phyloP scores from a whole-genome alignment of 2,329 filamentous ascomycete genomes.

The Neurospora sp. region DNA sequence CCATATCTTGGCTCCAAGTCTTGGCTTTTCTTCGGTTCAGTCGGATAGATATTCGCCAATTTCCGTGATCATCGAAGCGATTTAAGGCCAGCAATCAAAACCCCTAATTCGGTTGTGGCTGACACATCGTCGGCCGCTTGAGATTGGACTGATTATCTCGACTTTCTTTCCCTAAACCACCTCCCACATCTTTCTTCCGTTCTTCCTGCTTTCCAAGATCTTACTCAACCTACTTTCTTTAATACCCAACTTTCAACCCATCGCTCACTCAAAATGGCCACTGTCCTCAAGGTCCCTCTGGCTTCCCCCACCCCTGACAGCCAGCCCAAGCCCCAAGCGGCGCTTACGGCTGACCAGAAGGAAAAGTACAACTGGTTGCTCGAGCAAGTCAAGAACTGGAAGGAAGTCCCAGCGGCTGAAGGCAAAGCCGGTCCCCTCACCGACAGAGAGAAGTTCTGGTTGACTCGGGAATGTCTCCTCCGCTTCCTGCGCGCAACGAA shows the following conservation, averaged over 20 bases:
- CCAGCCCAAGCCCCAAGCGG: slow-evolving; percentile 44
- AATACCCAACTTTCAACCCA: neutral
- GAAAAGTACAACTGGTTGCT: slow-evolving; percentile 75
- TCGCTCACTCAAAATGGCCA: slow-evolving; percentile 7
- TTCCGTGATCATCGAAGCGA: neutral
- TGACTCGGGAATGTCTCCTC: slow-evolving; percentile 84
- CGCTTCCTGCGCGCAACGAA: slow-evolving; percentile 91
- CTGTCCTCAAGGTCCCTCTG: slow-evolving; percentile 35
- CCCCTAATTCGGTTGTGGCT: neutral
- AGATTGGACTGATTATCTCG: neutral
- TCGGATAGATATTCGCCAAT: neutral
- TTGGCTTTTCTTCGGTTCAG: neutral
- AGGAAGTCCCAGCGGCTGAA: slow-evolving; percentile 51
- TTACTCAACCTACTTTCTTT: neutral
- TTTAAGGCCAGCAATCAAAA: neutral
- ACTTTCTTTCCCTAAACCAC: neutral
- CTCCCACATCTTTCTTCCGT: neutral
- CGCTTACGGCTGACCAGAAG: slow-evolving; percentile 67
- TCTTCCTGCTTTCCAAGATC: neutral
- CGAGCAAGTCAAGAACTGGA: slow-evolving; percentile 60
- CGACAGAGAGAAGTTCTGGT: slow-evolving; percentile 76
- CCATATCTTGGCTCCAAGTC: neutral
- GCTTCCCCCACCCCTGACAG: slow-evolving; percentile 45
- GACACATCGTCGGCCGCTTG: neutral
- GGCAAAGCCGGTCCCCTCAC: slow-evolving; percentile 56